Base-by-base conservation (phyloP, 257 asterid species). In the Paulownia fortunei region DNA sequence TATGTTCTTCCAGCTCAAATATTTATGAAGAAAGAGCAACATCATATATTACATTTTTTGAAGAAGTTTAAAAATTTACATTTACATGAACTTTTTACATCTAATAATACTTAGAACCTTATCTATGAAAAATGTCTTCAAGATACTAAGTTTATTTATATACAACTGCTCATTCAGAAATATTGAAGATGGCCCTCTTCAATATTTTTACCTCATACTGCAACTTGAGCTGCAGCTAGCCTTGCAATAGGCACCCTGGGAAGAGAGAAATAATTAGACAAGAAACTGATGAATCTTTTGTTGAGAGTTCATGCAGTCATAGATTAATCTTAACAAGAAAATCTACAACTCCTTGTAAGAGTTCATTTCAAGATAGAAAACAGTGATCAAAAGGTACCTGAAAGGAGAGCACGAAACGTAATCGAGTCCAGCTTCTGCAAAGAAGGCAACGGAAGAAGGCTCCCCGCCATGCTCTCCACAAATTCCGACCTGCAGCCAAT, bases 401-500 rank as follows among this genome's bases (percentile, higher is more conserved):
- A 93, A 95, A 62, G 99, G 99, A 49, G 99, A 95, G 83, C 99
- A 95, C 9, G 98, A 93, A 68, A 95, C 99, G 46, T 95, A 95
- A 76, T 95, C 98, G 19, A 95, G 89, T 23, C 99, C 99, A 52
- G 92, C 89, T 80, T 90, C 92, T 4, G 91, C 98, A 34, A 95
- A 95, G 83, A 95, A 95, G 32, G 97, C 97, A 8, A 95, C 93
- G 32, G 99, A 95, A 24, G 99, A 91, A 37, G 99, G 98, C 84
- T 95, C 98, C 62, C 99, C 98, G 3, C 98, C 98, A 62, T 93
- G 98, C 83, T 93, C 98, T 52, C 99, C 99, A 75, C 99, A 93
- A 24, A 95, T 91, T 63, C 98, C 98, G 9, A 95, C 85, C 99
- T 94, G 89, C 59, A 46, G 67, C n/a, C n/a, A 42, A 18, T 67